These are phyloP conservation scores for Botryotinia narcissicola DNA, from an alignment of 2,329 filamentous ascomycete genomes.

Conservation along the genomic window DNA sequence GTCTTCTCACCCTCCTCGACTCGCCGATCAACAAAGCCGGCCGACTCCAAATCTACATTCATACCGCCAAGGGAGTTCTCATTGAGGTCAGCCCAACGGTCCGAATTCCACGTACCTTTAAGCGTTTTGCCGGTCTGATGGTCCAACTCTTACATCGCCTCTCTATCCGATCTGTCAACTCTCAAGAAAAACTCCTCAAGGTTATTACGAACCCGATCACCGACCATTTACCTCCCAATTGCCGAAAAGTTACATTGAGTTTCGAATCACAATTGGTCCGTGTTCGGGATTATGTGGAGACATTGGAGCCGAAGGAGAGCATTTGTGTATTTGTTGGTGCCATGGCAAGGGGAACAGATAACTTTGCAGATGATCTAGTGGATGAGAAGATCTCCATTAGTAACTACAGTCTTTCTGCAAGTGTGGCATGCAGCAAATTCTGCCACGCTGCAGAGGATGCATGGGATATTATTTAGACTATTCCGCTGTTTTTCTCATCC, in stretches of 20 bases:
- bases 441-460: slow-evolving; percentile 96
- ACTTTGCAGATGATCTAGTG: slow-evolving; percentile 90
- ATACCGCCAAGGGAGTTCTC: slow-evolving; percentile 93
- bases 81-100: slow-evolving; percentile 99
- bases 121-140: slow-evolving; percentile 98
- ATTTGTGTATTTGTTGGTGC: slow-evolving; percentile 97
- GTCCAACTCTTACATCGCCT: slow-evolving; percentile 94
- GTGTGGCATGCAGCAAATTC: slow-evolving; percentile 99
- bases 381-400: slow-evolving; percentile 98
- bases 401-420: slow-evolving; percentile 95
- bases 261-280: slow-evolving; percentile 88
- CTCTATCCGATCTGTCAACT: slow-evolving; percentile 93
- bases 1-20: slow-evolving; percentile 92
- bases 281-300: slow-evolving; percentile 83
- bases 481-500: slow-evolving; percentile 22
- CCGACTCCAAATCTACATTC: slow-evolving; percentile 96
- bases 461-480: slow-evolving; percentile 80
- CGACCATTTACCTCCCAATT: slow-evolving; percentile 93
- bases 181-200: slow-evolving; percentile 93
- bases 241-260: slow-evolving; percentile 94
- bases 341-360: slow-evolving; percentile 96
- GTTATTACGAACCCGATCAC: slow-evolving; percentile 98
- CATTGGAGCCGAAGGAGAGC: slow-evolving; percentile 78
- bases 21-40: slow-evolving; percentile 99
- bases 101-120: slow-evolving; percentile 96